phyloP scores from a whole-genome alignment of 106 monocot genomes.

The Hemerocallis citrina region DNA sequence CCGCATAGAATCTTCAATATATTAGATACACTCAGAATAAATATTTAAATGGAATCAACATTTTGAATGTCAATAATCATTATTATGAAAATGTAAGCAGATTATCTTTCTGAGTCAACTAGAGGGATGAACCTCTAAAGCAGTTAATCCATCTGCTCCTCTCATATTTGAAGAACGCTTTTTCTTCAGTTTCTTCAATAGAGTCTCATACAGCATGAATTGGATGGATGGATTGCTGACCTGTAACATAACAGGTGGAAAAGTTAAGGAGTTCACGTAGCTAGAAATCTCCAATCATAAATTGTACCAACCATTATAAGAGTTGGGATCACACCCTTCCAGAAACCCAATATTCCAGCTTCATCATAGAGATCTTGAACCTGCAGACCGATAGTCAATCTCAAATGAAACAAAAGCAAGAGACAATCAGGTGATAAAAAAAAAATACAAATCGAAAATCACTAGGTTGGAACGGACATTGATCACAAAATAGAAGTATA shows the following conservation, averaged over 20 bases:
- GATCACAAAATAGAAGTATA: too few species aligned
- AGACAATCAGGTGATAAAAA: not conserved
- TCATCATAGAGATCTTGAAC: constrained; percentile 84
- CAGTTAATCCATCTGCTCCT: constrained; percentile 70
- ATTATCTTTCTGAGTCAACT: not conserved
- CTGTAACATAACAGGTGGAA: constrained; percentile 19
- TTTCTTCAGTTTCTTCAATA: constrained; percentile 73
- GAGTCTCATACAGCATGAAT: constrained; percentile 91
- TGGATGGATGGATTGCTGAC: constrained; percentile 97
- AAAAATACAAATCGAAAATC: too few species aligned
- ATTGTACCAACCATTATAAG: constrained; percentile 79
- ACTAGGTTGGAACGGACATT: too few species aligned
- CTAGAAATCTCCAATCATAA: not conserved
- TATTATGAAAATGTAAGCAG: too few species aligned
- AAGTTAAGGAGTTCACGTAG: not conserved
- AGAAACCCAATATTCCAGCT: constrained; percentile 83
- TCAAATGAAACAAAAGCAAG: not conserved
- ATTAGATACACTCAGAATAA: too few species aligned
- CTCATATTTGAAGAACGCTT: constrained; percentile 44
- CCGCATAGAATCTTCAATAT: too few species aligned
- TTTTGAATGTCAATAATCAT: too few species aligned
- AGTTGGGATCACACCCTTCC: constrained; percentile 96
- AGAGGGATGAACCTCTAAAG: constrained; percentile 63
- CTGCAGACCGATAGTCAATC: constrained; percentile 21
- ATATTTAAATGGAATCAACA: too few species aligned